Base-by-base conservation (phyloP, 148 eudicot species). In the Rhododendron simsii region DNA sequence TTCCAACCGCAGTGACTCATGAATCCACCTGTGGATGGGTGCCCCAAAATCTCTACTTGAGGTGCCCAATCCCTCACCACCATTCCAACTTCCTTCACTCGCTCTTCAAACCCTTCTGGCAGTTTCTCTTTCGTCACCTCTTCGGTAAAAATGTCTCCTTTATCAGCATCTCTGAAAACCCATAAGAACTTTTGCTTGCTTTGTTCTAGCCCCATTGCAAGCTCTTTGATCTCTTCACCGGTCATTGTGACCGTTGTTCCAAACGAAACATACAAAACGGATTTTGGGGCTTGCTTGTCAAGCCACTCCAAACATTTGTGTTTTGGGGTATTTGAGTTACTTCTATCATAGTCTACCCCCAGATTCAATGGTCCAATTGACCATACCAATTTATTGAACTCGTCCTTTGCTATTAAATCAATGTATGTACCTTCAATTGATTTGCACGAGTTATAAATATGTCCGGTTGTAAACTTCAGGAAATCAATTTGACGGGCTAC, bases 371-470 rank as follows among this genome's bases (percentile, higher is more conserved):
- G 86, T 9, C 71, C 81, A 55, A 84, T 21, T 0, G 91, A 90
- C 67, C 84, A 90, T 28, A 33, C 41, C 83, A 81, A 84, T 69
- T 74, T 53, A 28, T 84, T 82, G 2, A 83, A n/a, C 3, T 89
- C 75, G 4, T 82, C 83, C 41, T 86, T 84, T 9, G 14, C 20
- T 4, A 88, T 84, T 5, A 90, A 82, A 44, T 90, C 87, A 39
- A 90, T 30, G 82, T 81, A 90, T 45, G 51, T 18, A 15, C 81
- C 86, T 84, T 92, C 90, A 0, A 92, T 84, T 30, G 74, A 74
- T 50, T 80, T 85, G 79, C 86, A 67, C 0, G 92, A 83, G 86
- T 89, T 92, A 59, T 85, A 82, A 4, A 92, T 82, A 28, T 83
- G 84, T 33, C 91, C 92, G 0, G 89, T 85, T 12, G 67, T 47